phyloP scores from a whole-genome alignment of 2,329 filamentous ascomycete genomes.

The Colletotrichum acutatum region DNA sequence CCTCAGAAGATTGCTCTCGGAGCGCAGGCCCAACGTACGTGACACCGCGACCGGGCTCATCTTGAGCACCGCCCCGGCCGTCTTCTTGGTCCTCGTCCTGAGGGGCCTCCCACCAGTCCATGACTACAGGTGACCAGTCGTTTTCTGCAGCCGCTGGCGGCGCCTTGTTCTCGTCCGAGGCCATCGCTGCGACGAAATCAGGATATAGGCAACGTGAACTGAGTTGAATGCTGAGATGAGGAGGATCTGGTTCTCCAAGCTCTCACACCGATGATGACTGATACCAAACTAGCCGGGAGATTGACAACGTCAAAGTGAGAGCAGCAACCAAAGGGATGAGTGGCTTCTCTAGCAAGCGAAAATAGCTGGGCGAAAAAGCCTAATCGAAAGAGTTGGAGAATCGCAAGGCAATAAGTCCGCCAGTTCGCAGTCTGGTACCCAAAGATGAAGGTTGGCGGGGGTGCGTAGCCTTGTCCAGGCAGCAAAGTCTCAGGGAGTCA shows the following conservation, averaged over 20 bases:
- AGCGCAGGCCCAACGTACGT: background rate
- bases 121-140: too few relatives aligned
- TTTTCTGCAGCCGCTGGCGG: background rate
- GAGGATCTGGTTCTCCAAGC: background rate
- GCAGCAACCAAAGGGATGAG: background rate
- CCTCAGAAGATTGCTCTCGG: background rate
- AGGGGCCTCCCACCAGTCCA: background rate
- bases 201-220: background rate
- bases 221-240: background rate
- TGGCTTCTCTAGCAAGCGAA: background rate
- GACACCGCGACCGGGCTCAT: background rate
- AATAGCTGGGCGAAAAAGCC: too few relatives aligned
- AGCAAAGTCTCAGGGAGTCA: conserved; percentile 25
- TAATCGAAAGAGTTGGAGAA: background rate
- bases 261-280: background rate
- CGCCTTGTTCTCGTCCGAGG: background rate
- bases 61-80: too few relatives aligned
- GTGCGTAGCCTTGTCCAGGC: conserved; percentile 31
- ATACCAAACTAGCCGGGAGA: background rate
- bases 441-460: background rate
- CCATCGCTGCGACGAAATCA: background rate
- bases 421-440: background rate
- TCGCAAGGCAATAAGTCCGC: background rate
- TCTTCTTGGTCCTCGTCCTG: background rate
- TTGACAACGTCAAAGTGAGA: background rate